A percentile compares a stretch with the other conserved stretches of the same genome.
Evolutionary conservation across 83 land plant species (phyloP).

Genomic region (Isoetes engelmannii): DNA sequence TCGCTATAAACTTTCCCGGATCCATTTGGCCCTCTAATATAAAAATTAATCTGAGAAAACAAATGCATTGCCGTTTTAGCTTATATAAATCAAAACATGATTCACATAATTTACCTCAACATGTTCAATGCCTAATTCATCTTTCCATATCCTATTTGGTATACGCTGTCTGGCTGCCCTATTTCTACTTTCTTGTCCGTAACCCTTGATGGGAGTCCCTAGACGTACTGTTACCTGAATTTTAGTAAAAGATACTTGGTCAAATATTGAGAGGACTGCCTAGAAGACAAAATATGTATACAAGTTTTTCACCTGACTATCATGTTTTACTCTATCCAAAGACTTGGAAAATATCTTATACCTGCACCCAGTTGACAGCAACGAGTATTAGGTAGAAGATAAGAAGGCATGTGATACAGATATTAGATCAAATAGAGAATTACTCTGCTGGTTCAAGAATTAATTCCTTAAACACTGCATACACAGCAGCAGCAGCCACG

Average conservation of each 20-base stretch:
- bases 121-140: constrained; percentile 92
- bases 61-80: neutral
- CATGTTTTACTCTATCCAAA: constrained; percentile 70
- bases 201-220: constrained; percentile 90
- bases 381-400: neutral
- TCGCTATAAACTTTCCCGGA: constrained; percentile 71
- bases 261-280: neutral
- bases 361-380: constrained; percentile 33
- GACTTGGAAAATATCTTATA: constrained; percentile 82
- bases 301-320: constrained; percentile 52
- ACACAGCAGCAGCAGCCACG: constrained; percentile 81
- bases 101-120: constrained; percentile 53
- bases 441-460: constrained; percentile 93
- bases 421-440: constrained; percentile 8
- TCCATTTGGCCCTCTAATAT: constrained; percentile 86
- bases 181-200: constrained; percentile 92
- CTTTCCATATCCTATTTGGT: constrained; percentile 59
- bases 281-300: neutral
- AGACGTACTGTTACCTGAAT: constrained; percentile 71
- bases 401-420: neutral
- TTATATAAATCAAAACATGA: neutral
- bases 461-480: constrained; percentile 86
- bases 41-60: constrained; percentile 57
- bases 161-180: constrained; percentile 91
- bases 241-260: constrained; percentile 7